phyloP scores from a whole-genome alignment of 192 early-diverging fungal species.

The Chytriomyces sp. region DNA sequence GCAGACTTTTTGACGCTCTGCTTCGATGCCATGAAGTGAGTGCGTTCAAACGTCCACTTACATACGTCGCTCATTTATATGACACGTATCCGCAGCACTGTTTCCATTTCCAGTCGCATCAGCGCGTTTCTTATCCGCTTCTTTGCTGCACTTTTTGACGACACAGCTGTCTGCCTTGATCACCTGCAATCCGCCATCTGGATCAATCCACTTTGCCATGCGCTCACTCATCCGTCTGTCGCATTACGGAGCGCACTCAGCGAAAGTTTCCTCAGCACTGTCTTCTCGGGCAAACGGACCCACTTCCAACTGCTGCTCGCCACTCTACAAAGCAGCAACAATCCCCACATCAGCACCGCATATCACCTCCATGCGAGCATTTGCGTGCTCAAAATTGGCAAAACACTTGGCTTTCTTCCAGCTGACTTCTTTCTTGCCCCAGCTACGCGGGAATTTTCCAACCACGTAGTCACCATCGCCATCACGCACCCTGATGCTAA shows the following conservation, averaged over 20 bases:
- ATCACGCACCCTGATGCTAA: constrained; percentile 72
- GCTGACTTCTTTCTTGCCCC: constrained; percentile 29
- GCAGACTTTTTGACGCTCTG: constrained; percentile 66
- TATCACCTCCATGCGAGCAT: constrained; percentile 68
- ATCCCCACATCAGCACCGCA: constrained; percentile 31
- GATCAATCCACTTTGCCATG: constrained; percentile 56
- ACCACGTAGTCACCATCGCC: constrained; percentile 53
- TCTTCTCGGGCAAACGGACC: constrained; percentile 54
- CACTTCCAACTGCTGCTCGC: constrained; percentile 1
- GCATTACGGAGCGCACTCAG: constrained; percentile 60
- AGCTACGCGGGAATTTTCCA: constrained; percentile 16
- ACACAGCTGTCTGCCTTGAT: constrained; percentile 6
- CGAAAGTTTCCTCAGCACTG: constrained; percentile 52
- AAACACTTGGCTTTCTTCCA: constrained; percentile 60
- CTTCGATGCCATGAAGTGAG: constrained; percentile 57
- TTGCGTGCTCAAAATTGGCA: constrained; percentile 55
- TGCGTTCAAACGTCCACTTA: not conserved
- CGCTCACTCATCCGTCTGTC: constrained; percentile 38
- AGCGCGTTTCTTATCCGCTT: constrained; percentile 12
- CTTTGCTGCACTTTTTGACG: constrained; percentile 15
- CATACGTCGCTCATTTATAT: not conserved
- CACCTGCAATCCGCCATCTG: constrained; percentile 56
- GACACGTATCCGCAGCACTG: constrained; percentile 1
- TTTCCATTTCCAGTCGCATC: constrained; percentile 16
- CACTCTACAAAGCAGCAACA: not conserved